phyloP scores from a whole-genome alignment of 495 filamentous ascomycete species.

The Penicillium pulvis region DNA sequence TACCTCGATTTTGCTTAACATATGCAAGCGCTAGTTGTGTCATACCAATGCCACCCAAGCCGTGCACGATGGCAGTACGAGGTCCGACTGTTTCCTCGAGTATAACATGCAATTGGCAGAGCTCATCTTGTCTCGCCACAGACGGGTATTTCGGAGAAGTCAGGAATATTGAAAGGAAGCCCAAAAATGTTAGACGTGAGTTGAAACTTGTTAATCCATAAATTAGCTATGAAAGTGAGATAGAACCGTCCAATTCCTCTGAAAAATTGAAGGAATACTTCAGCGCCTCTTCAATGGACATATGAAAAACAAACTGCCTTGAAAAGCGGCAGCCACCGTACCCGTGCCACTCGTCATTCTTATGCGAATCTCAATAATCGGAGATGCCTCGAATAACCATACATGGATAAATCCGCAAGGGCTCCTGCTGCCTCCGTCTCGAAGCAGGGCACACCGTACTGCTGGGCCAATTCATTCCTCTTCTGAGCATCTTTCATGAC shows the following conservation, averaged over 20 bases:
- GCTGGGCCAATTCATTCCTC: conserved; percentile 21
- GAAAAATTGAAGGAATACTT: not conserved
- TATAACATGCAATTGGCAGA: not conserved
- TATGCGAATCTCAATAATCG: conserved; percentile 4
- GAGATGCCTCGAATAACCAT: conserved; percentile 2
- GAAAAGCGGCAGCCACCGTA: not conserved
- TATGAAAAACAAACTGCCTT: not conserved
- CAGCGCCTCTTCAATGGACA: not conserved
- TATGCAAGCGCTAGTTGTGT: conserved; percentile 11
- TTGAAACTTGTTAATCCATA: not conserved
- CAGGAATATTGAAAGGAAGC: not conserved
- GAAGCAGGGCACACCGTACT: conserved; percentile 24
- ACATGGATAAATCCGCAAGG: not conserved
- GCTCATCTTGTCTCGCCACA: not conserved
- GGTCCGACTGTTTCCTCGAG: not conserved
- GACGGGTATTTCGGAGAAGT: not conserved
- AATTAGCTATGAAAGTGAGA: not conserved
- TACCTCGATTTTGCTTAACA: not conserved
- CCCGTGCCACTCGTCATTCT: conserved; percentile 2
- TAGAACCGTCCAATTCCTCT: too few species aligned
- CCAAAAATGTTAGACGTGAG: not conserved
- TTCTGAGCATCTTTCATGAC: conserved; percentile 31
- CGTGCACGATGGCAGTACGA: conserved; percentile 6
- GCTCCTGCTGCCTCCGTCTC: conserved; percentile 5
- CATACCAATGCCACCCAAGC: conserved; percentile 13